Percentiles rank a stretch among this genome's conserved stretches.
These are phyloP conservation scores for Aspergillus intermedius DNA, from an alignment of 2,329 filamentous ascomycete genomes.

Conservation along the genomic window DNA sequence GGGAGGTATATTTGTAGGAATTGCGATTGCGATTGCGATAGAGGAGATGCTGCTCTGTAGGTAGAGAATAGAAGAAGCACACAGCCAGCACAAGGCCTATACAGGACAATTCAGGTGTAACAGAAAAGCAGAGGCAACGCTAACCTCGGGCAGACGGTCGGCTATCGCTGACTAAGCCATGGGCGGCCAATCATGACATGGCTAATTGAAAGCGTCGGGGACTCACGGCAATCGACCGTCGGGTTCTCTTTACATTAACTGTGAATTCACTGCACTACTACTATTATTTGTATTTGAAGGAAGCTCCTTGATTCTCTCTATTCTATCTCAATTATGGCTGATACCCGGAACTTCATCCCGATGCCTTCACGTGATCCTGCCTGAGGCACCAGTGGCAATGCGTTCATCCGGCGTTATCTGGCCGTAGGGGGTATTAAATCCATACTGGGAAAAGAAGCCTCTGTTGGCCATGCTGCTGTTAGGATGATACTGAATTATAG, in stretches of 20 bases:
- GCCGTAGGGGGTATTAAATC: not conserved
- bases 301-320: not conserved
- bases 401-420: not conserved
- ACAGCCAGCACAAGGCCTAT: not conserved
- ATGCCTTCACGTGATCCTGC: not conserved
- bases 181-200: constrained; percentile 21
- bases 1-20: constrained; percentile 7
- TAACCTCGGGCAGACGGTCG: constrained; percentile 33
- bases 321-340: not conserved
- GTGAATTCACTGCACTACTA: too few relatives aligned
- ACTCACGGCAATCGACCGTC: constrained; percentile 23
- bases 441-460: too few relatives aligned
- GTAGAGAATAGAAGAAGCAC: not conserved
- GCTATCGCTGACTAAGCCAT: constrained; percentile 24
- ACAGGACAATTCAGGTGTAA: not conserved
- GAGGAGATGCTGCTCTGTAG: too few relatives aligned
- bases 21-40: too few relatives aligned
- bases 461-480: too few relatives aligned
- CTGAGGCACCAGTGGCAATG: constrained; percentile 2
- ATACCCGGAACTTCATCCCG: not conserved
- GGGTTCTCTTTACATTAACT: not conserved
- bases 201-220: constrained; percentile 35
- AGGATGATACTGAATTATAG: too few relatives aligned
- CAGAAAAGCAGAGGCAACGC: constrained; percentile 3
- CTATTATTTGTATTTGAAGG: too few relatives aligned